phyloP scores from a whole-genome alignment of 768 basidiomycete species.

The Tulasnella sp. region DNA sequence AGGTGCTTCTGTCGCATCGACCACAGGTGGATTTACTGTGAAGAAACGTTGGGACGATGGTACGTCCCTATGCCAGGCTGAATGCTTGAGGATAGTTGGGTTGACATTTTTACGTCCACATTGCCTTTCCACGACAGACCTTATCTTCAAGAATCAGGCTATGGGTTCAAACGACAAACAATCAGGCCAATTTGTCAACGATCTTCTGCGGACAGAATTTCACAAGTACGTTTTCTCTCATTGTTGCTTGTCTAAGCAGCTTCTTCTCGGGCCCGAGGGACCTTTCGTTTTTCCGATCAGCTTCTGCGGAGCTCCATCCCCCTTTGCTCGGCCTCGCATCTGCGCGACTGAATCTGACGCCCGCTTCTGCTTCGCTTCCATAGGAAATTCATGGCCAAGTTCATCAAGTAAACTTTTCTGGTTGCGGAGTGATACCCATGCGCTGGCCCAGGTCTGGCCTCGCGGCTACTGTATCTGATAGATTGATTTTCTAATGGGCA shows the following conservation, averaged over 20 bases:
- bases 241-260: not conserved
- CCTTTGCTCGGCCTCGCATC: slow-evolving; percentile 15
- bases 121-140: slow-evolving; percentile 50
- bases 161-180: slow-evolving; percentile 58
- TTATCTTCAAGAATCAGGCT: slow-evolving; percentile 99
- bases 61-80: slow-evolving; percentile 39
- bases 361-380: not conserved
- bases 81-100: slow-evolving; percentile 21
- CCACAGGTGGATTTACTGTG: slow-evolving; percentile 81
- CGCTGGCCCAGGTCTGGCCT: not conserved
- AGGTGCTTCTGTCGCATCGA: slow-evolving; percentile 57
- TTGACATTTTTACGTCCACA: slow-evolving; percentile 18
- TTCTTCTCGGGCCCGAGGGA: slow-evolving; percentile 12
- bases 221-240: slow-evolving; percentile 58
- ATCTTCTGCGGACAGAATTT: slow-evolving; percentile 88
- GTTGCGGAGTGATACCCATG: not conserved
- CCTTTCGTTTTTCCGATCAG: not conserved
- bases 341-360: not conserved
- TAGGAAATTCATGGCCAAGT: slow-evolving; percentile 90
- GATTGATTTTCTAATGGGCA: not conserved
- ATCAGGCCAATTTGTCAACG: slow-evolving; percentile 87
- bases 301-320: not conserved
- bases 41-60: slow-evolving; percentile 96
- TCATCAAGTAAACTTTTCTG: slow-evolving; percentile 57
- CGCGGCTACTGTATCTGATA: not conserved